phyloP scores from a whole-genome alignment of 2,329 filamentous ascomycete genomes.

The Macroventuria anomochaeta region DNA sequence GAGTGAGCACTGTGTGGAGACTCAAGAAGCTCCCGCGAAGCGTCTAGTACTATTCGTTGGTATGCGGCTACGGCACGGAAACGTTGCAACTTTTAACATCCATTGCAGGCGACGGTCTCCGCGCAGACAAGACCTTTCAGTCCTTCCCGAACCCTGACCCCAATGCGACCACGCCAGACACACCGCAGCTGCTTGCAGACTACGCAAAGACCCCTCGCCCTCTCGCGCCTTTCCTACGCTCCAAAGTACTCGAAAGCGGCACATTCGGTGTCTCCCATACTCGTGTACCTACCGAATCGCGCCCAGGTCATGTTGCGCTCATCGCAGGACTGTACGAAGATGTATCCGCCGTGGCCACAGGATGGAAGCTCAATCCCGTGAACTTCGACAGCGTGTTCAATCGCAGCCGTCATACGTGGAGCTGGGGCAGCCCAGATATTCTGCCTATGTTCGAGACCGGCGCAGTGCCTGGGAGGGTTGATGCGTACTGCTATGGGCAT shows the following conservation, averaged over 20 bases:
- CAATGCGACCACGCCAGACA: slow-evolving; percentile 54
- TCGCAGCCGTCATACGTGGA: slow-evolving; percentile 94
- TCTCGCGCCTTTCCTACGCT: slow-evolving; percentile 89
- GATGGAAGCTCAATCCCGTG: slow-evolving; percentile 98
- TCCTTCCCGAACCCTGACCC: slow-evolving; percentile 86
- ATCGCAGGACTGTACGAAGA: slow-evolving; percentile 98
- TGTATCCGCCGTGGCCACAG: slow-evolving; percentile 94
- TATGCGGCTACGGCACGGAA: slow-evolving; percentile 42
- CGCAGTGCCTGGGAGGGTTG: slow-evolving; percentile 84
- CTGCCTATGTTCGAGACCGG: slow-evolving; percentile 95
- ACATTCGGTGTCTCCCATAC: slow-evolving; percentile 98
- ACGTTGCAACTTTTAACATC: not conserved
- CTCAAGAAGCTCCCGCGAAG: slow-evolving; percentile 80
- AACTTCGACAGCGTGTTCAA: slow-evolving; percentile 99
- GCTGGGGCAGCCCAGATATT: slow-evolving; percentile 98
- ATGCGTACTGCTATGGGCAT: slow-evolving; percentile 82
- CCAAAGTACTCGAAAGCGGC: slow-evolving; percentile 83
- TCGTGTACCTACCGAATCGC: slow-evolving; percentile 92
- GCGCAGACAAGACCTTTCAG: slow-evolving; percentile 97
- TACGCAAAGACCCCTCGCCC: slow-evolving; percentile 69
- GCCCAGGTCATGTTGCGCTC: slow-evolving; percentile 93
- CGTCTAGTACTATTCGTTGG: slow-evolving; percentile 93
- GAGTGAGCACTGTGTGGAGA: slow-evolving; percentile 76
- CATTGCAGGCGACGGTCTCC: slow-evolving; percentile 78
- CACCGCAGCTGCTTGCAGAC: slow-evolving; percentile 8